Percentiles rank a stretch among this genome's conserved stretches.
Conservation (phyloP, 257 asterid species). For the Sherardia arvensis region DNA sequence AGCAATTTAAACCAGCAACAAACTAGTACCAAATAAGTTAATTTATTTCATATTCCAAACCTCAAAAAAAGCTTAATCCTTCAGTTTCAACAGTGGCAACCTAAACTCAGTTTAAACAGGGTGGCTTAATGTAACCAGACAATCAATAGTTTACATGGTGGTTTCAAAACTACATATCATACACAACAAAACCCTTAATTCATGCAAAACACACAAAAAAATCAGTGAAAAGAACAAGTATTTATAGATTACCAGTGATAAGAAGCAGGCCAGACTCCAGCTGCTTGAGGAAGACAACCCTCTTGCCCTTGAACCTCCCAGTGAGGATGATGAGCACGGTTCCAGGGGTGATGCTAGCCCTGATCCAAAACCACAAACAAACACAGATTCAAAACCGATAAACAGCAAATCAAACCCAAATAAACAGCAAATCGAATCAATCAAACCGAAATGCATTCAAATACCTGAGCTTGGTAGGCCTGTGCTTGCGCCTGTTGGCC, state of each 20-base stretch:
- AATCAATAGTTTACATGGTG: no score
- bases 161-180: no score
- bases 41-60: no score
- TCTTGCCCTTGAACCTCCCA: constrained; percentile 23
- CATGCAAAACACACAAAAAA: no score
- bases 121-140: no score
- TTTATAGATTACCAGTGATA: constrained; percentile 15
- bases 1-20: no score
- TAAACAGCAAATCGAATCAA: background rate
- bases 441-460: background rate
- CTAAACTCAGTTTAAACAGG: no score
- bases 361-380: background rate
- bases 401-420: background rate
- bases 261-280: constrained; percentile 23
- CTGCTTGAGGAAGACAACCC: constrained; percentile 28
- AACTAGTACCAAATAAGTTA: no score
- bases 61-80: no score
- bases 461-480: constrained; percentile 24
- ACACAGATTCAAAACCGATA: background rate
- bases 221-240: background rate
- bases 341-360: constrained; percentile 25
- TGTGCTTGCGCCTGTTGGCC: constrained; percentile 21
- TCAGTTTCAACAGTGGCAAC: no score
- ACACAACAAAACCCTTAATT: background rate
- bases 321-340: constrained; percentile 20